Evolutionary conservation across 257 asterid genomes (phyloP), one percentile per base, ranked within the genome.

Genomic region (Scutellaria barbata): DNA sequence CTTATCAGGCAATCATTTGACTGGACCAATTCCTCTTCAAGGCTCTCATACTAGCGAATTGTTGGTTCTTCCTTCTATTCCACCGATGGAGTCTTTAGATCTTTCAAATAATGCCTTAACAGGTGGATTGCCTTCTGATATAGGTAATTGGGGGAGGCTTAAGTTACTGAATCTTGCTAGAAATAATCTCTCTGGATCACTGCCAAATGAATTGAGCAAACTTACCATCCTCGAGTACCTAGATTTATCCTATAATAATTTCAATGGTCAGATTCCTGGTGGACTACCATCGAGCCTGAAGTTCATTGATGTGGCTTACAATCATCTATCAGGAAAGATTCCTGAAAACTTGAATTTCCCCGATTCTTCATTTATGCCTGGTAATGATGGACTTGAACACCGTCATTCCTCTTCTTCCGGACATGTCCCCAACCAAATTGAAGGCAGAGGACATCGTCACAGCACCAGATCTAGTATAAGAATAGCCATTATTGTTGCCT

Each of bases 401-500:
- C 82, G 55, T 20, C 72, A 48, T 8, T 69, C 66, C 25, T 57
- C 73, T 53, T 69, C 81, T 11, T 58, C 80, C 52, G 50, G 37
- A 62, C 46, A 51, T 14, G 70, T 54, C 63, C 85, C 92, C 0
- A 40, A 43, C 58, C 74, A 66, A 46, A n/a, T 77, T 25, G 41
- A 9, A 2, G 56, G 17, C 41, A 3, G 72, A 37, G 67, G 72
- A 17, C 67, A 56, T 45, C 78, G 57, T 63, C 81, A 37, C 42
- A 54, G 73, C 79, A 80, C 92, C 8, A 83, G 75, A 66, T 69
- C 88, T 42, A 86, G 78, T 74, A 76, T 85, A 59, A 84, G 60
- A 74, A 81, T 92, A 67, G 96, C 94, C 69, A 90, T 92, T 54
- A 86, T 89, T 66, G 88, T 84, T 82, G 96, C 96, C 71, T 86